Conservation (phyloP, 345 rosid species). For the Rhodamnia argentea region DNA sequence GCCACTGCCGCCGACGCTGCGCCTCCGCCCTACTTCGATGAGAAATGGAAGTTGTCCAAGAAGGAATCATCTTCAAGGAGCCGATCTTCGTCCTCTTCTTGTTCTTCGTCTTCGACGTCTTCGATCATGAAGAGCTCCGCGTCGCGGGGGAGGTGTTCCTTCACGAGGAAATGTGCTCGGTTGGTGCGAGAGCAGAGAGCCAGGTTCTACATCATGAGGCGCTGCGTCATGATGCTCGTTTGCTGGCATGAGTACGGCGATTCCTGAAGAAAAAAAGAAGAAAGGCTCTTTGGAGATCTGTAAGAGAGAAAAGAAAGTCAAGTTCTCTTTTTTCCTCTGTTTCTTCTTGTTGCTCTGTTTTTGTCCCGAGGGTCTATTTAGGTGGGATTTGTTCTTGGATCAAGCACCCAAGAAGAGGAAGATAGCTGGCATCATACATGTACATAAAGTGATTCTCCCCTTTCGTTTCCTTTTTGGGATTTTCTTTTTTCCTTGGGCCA, state of each 20-base stretch:
- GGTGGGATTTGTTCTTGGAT: background rate
- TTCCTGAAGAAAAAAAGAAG: constrained; percentile 18
- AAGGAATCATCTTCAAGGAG: constrained; percentile 53
- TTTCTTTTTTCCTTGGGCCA: constrained; percentile 3
- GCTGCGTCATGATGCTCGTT: constrained; percentile 84
- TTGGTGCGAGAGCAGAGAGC: constrained; percentile 89
- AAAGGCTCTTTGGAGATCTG: background rate
- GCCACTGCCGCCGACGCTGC: constrained; percentile 19
- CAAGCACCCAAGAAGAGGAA: constrained; percentile 14
- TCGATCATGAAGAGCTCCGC: constrained; percentile 23
- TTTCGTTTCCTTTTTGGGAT: background rate
- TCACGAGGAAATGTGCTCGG: constrained; percentile 73
- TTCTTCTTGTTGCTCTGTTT: background rate
- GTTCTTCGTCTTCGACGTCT: constrained; percentile 43
- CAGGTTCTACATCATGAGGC: constrained; percentile 84
- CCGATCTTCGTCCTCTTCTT: constrained; percentile 17
- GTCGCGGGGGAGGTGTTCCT: constrained; percentile 45
- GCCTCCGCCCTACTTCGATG: constrained; percentile 32
- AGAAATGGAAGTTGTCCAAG: constrained; percentile 58
- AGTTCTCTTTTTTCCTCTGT: background rate
- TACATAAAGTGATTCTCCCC: constrained; percentile 23
- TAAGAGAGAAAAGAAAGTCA: background rate
- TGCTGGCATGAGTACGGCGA: constrained; percentile 91
- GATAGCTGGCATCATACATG: constrained; percentile 22
- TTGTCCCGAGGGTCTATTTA: background rate